Percentiles rank a stretch among this genome's conserved stretches.
phyloP scores from a whole-genome alignment of 192 early-diverging fungal species.

The Coemansia sp. region DNA sequence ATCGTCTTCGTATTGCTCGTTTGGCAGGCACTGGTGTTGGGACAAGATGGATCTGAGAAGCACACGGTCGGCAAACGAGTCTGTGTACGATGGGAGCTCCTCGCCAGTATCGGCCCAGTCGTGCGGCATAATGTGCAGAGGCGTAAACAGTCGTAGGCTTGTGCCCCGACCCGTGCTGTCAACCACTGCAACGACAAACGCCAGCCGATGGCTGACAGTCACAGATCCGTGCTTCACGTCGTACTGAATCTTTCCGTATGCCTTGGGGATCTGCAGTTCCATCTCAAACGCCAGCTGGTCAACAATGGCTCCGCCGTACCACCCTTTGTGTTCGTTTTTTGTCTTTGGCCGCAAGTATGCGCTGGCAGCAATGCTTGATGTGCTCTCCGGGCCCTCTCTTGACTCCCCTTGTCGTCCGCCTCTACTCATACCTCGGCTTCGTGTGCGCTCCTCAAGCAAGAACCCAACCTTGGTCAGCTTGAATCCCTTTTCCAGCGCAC shows the following conservation, averaged over 20 bases:
- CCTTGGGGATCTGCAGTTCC: constrained; percentile 48
- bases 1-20: neutral
- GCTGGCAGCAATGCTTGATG: constrained; percentile 34
- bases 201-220: constrained; percentile 49
- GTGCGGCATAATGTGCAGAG: constrained; percentile 51
- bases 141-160: constrained; percentile 49
- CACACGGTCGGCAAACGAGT: constrained; percentile 45
- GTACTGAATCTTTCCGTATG: constrained; percentile 51
- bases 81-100: constrained; percentile 42
- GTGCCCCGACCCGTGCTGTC: constrained; percentile 45
- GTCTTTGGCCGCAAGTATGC: constrained; percentile 31
- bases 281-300: constrained; percentile 52
- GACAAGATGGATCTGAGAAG: constrained; percentile 18
- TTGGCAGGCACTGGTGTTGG: neutral
- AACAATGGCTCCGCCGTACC: constrained; percentile 34
- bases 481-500: constrained; percentile 50
- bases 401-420: no score
- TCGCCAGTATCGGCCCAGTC: constrained; percentile 28
- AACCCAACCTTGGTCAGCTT: constrained; percentile 43
- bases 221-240: constrained; percentile 50
- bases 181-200: constrained; percentile 50
- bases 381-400: constrained; percentile 19
- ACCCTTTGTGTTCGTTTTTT: constrained; percentile 16
- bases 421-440: constrained; percentile 17
- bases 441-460: constrained; percentile 52